Base-by-base conservation (phyloP, 2,329 filamentous ascomycete species). In the Aspergillus udagawae region DNA sequence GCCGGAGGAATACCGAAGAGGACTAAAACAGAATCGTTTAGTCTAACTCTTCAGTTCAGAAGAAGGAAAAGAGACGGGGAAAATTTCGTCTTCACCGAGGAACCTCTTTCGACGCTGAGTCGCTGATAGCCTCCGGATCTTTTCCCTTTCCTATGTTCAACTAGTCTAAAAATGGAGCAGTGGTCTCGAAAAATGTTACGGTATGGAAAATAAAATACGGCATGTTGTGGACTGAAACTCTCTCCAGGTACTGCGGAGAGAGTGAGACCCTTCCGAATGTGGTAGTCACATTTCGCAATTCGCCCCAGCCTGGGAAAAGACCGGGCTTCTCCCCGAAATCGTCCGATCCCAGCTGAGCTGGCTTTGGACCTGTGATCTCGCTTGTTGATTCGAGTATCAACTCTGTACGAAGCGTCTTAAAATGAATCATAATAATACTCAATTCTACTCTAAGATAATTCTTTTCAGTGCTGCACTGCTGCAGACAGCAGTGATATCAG, bases 241-340 rank as follows among this genome's bases (percentile, higher is more conserved):
- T 64, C 63, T 59, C 61, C 63, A 62, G 55, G 17, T 51, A 29
- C 38, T 27, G 45, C 50, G 49, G 52, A 51, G 50, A 47, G 41
- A 29, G 20, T n/a, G n/a, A 5, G 12, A 6, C 4, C 4, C 32
- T 2, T 14, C 32, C 32, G 17, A 17, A 17, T 35, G 2, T 17
- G 32, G 32, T 6, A 35, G 32, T 35, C 2, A 12, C 32, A 17
- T 35, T 35, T 35, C 32, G 32, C 32, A 17, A 35, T 35, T 35
- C 32, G 14, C 14, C 32, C 12, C 32, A 12, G 32, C 4, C 32
- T 6, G 53, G 47, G 47, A 57, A 55, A 59, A 20, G 48, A 9
- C 63, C 61, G 62, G 62, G 58, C 45, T 54, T 61, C 59, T 29
- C 56, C 49, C 64, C 64, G 64, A 59, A 55, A 63, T 62, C 55